Evolutionary conservation across 306 rosid genomes (phyloP), one percentile per base, ranked within the genome.

Genomic region (Phaseolus lunatus): DNA sequence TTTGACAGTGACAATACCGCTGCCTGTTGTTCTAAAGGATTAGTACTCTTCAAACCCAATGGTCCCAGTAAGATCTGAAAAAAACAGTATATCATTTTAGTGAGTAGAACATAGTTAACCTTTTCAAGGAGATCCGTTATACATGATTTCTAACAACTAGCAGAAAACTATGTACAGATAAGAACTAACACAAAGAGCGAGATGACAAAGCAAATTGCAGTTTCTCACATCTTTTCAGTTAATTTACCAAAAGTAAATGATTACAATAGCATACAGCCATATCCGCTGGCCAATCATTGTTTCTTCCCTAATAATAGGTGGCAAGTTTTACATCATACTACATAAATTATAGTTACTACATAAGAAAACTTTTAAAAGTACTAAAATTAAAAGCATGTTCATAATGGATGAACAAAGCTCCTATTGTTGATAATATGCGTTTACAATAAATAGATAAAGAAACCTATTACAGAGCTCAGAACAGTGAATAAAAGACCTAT

Each of bases 41-140:
- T 84, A 78, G 81, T 70, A 85, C 93, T 89, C 83, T 82, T 86
- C 89, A 95, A 84, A 71, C 96, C 92, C 82, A 56, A 49, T 57
- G 91, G 84, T 81, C 96, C 98, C 62, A 90, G 84, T 61, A 92
- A 82, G 49, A 85, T 85, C 98, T 95, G 89, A 52, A 79, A 52
- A 79, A 81, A 75, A 76, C 53, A 83, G 22, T 43, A 54, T 26
- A 80, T 47, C 52, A 80, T 26, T 68, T 73, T 70, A 50, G 70
- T 72, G 14, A 61, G 78, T 74, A 49, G 61, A 41, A 75, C 26
- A 75, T 67, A 78, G 37, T 63, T 45, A 68, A 72, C 73, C 77
- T 71, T 67, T 53, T 13, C 39, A 20, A 84, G 35, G 48, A 45
- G 35, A 71, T 33, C 12, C 11, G 18, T 63, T 61, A 19, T 53